phyloP scores from a whole-genome alignment of 2,329 filamentous ascomycete genomes.

The Claviceps lovelessii region DNA sequence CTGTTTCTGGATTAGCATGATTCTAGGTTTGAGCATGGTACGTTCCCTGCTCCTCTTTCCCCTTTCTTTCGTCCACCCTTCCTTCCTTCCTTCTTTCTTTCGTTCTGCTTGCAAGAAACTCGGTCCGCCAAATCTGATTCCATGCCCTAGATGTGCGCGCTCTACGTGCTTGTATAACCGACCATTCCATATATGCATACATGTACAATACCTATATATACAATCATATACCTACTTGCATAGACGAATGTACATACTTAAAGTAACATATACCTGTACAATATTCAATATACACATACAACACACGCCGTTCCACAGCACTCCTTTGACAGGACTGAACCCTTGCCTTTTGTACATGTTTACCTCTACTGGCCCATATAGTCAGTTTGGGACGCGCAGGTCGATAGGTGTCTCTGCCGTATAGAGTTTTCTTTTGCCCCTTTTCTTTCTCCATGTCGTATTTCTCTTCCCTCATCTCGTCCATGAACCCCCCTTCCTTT shows the following conservation, averaged over 20 bases:
- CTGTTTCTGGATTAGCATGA: conserved; percentile 86
- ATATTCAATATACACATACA: too few species aligned
- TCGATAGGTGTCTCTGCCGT: too few species aligned
- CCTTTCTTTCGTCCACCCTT: not conserved
- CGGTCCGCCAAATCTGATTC: conserved; percentile 7
- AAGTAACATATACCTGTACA: too few species aligned
- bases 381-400: too few species aligned
- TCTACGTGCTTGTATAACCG: conserved; percentile 34
- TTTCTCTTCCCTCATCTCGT: too few species aligned
- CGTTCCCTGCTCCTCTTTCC: conserved; percentile 17
- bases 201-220: not conserved
- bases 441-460: too few species aligned
- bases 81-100: not conserved
- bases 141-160: conserved; percentile 31
- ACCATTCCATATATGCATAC: not conserved
- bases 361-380: too few species aligned
- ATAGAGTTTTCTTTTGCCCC: too few species aligned
- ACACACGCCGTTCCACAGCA: too few species aligned
- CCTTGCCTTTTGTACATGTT: too few species aligned
- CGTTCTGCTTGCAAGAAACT: not conserved
- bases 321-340: too few species aligned
- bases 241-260: not conserved
- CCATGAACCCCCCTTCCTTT: too few species aligned
- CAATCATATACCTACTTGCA: not conserved
- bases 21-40: conserved; percentile 69